Evolutionary conservation across 2,329 filamentous ascomycete species (phyloP), one percentile per base, ranked within the genome.

Genomic region (Epichloe brachyelytri): DNA sequence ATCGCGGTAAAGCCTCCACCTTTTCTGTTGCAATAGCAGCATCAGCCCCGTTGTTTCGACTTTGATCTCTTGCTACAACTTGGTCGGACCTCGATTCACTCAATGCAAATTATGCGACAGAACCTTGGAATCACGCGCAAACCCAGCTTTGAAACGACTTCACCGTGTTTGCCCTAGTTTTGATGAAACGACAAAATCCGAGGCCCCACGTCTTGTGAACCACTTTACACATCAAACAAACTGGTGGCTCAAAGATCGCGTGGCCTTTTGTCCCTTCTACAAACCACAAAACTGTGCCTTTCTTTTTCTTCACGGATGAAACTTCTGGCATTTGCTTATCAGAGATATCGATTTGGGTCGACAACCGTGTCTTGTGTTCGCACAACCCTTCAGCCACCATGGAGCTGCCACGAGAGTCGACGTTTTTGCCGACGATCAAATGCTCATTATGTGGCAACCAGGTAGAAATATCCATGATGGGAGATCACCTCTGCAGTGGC

Each of bases 391-490:
- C 8, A 17, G 38, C 33, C 20, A 44, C 43, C 56, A 78, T 78
- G 74, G 68, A 71, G 43, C 65, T 70, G 55, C 73, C 73, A 59
- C 75, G 82, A 62, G 77, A 81, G 65, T 84, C 80, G 65, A 77
- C 78, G 66, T 80, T 90, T 57, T 74, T 93, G 72, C 87, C 88
- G 62, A 82, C 82, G 22, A 86, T 95, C 69, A 95, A 91, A 75
- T 95, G 88, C 69, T 94, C 88, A 49, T 82, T 77, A 70, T 95
- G 88, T 64, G 79, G 81, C 40, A 68, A 72, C 40, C 80, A 90
- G 60, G 86, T 95, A 53, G 84, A 90, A 63, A 93, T 95, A 58
- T 84, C 85, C 40, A 73, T 83, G 65, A 86, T 95, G 83, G 88
- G 87, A 55, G 88, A 94, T 55, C 89, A 95, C 71, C 65, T 87